A percentile compares a stretch with the other conserved stretches of the same genome.
phyloP scores from a whole-genome alignment of 2,329 filamentous ascomycete species.

The Fusarium sp. region DNA sequence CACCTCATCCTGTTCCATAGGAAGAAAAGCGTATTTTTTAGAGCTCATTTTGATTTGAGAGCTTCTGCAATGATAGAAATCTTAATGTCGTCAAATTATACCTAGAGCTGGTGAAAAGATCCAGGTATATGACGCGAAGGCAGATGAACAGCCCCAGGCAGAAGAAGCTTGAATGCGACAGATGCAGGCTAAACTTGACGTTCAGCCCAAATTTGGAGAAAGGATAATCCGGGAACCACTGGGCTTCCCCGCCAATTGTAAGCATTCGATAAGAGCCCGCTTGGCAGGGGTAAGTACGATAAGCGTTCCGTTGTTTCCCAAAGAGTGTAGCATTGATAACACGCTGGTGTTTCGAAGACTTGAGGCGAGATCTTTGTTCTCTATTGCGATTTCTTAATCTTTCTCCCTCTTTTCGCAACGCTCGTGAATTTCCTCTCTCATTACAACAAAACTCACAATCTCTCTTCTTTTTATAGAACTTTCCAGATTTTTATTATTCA shows the following conservation, averaged over 20 bases:
- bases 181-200: slow-evolving; percentile 13
- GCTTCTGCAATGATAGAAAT: background rate
- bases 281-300: slow-evolving; percentile 34
- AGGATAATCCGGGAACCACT: slow-evolving; percentile 39
- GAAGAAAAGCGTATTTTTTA: slow-evolving; percentile 75
- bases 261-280: slow-evolving; percentile 37
- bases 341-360: slow-evolving; percentile 51
- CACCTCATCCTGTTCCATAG: slow-evolving; percentile 75
- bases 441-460: background rate
- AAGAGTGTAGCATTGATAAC: slow-evolving; percentile 51
- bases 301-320: slow-evolving; percentile 24
- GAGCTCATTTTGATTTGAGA: slow-evolving; percentile 57
- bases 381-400: slow-evolving; percentile 2
- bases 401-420: slow-evolving; percentile 17
- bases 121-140: background rate
- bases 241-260: slow-evolving; percentile 41
- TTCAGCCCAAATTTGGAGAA: slow-evolving; percentile 18
- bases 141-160: slow-evolving; percentile 12
- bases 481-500: slow-evolving; percentile 26
- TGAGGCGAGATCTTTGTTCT: slow-evolving; percentile 30
- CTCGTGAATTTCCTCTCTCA: slow-evolving; percentile 2
- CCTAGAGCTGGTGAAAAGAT: background rate
- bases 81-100: background rate
- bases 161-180: slow-evolving; percentile 21
- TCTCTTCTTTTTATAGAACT: background rate